Evolutionary conservation across 2,329 filamentous ascomycete species (phyloP).

Genomic region (Albophoma yamanashiensis): DNA sequence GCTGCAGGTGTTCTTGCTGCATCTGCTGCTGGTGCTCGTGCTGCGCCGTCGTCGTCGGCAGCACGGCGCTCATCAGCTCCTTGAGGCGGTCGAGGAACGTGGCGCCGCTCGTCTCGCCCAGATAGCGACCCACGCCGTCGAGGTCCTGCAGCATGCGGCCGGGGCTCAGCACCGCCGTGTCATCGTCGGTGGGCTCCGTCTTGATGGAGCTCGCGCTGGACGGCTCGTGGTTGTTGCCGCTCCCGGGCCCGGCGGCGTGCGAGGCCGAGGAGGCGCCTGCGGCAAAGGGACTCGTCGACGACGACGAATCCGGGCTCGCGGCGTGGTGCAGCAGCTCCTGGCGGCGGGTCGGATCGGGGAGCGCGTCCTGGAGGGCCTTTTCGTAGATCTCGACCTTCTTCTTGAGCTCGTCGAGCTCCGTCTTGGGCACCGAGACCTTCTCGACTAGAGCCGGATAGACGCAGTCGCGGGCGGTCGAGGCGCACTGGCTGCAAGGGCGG

Average conservation of each 20-base stretch:
- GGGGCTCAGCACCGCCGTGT: constrained; percentile 15
- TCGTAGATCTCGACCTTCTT: constrained; percentile 29
- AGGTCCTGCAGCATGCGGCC: constrained; percentile 33
- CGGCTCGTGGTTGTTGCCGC: not conserved
- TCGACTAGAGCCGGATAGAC: constrained; percentile 33
- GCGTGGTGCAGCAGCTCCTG: constrained; percentile 20
- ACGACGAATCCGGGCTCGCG: constrained; percentile 10
- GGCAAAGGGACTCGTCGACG: constrained; percentile 10
- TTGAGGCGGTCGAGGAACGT: constrained; percentile 39
- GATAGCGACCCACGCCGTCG: constrained; percentile 32
- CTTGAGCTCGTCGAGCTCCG: constrained; percentile 29
- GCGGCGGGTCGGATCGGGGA: constrained; percentile 23
- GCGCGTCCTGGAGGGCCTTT: constrained; percentile 22
- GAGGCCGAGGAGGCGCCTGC: not conserved
- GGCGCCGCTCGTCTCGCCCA: constrained; percentile 38
- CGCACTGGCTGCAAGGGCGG: constrained; percentile 35
- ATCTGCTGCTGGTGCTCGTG: not conserved
- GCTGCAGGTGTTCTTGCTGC: not conserved
- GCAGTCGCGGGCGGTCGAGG: constrained; percentile 31
- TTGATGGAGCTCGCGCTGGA: constrained; percentile 4
- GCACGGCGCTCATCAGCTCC: constrained; percentile 26
- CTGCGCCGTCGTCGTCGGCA: constrained; percentile 3
- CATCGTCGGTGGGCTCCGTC: constrained; percentile 10
- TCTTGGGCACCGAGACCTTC: constrained; percentile 29
- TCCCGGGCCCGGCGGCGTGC: not conserved